phyloP scores from a whole-genome alignment of 139 green algal genomes.

The Dunaliella primolecta region DNA sequence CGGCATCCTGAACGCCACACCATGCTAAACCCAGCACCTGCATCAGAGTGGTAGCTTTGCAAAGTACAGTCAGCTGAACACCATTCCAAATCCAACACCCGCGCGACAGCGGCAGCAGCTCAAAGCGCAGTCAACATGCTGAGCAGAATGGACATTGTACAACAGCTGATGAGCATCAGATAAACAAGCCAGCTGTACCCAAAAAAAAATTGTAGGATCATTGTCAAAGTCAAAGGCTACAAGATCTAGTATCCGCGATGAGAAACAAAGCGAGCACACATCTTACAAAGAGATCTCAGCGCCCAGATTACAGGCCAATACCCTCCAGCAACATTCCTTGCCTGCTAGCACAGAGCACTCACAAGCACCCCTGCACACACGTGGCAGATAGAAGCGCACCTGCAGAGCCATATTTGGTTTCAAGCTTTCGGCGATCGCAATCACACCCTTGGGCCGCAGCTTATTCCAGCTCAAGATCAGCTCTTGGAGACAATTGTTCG shows the following conservation, averaged over 20 bases:
- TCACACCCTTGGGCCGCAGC: slow-evolving; percentile 43
- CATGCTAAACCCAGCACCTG: slow-evolving; percentile 37
- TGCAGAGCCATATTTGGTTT: slow-evolving; percentile 47
- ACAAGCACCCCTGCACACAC: not conserved
- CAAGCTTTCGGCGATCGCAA: slow-evolving; percentile 42
- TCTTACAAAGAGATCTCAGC: too few relatives aligned
- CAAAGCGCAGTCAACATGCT: not conserved
- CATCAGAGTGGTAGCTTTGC: too few relatives aligned
- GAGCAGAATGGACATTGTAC: not conserved
- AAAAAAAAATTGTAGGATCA: too few relatives aligned
- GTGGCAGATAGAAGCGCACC: not conserved
- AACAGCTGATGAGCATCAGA: too few relatives aligned
- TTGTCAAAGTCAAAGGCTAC: too few relatives aligned
- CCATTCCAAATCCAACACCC: too few relatives aligned
- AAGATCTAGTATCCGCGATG: too few relatives aligned
- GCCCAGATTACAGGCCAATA: too few relatives aligned
- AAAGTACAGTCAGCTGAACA: too few relatives aligned
- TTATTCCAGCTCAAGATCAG: slow-evolving; percentile 55
- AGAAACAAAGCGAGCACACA: too few relatives aligned
- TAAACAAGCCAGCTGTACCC: too few relatives aligned
- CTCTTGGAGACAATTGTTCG: slow-evolving; percentile 36
- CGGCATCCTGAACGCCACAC: slow-evolving; percentile 43
- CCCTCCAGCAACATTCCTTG: not conserved
- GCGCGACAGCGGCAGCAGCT: not conserved
- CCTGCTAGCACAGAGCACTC: not conserved